Conservation (phyloP, 2,329 filamentous ascomycete species). For the Phoma sp. region DNA sequence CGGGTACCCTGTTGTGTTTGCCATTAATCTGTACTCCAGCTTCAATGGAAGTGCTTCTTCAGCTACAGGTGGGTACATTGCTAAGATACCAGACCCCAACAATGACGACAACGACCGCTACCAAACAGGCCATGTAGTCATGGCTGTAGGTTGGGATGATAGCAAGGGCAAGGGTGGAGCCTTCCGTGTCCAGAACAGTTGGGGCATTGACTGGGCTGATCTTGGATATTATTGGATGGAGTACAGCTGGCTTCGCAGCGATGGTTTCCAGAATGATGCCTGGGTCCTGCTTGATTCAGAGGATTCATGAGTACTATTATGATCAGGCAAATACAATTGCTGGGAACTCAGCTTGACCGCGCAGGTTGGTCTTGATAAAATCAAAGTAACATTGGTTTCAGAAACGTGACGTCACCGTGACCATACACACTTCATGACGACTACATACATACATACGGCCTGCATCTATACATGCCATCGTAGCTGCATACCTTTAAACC, state of each 20-base stretch:
- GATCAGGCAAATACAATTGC: too few relatives aligned
- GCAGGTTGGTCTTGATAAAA: too few relatives aligned
- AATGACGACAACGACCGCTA: not conserved
- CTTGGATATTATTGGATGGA: not conserved
- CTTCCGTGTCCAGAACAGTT: not conserved
- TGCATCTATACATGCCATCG: not conserved
- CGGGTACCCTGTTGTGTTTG: not conserved
- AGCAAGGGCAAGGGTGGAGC: not conserved
- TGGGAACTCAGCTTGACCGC: too few relatives aligned
- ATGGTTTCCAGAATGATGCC: not conserved
- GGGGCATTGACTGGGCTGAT: not conserved
- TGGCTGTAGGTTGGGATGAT: not conserved
- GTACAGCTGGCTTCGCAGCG: too few relatives aligned
- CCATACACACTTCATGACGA: conserved; percentile 10
- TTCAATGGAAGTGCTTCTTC: not conserved
- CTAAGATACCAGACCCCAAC: not conserved
- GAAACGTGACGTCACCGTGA: conserved; percentile 12
- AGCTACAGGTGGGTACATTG: not conserved
- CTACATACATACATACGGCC: conserved; percentile 6
- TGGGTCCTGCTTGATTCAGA: not conserved
- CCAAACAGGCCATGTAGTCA: not conserved
- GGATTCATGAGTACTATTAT: not conserved
- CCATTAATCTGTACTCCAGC: not conserved
- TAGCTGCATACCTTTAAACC: too few relatives aligned
- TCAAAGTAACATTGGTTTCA: too few relatives aligned